Evolutionary conservation across 2,329 filamentous ascomycete genomes (phyloP), one percentile per base, ranked within the genome.

Genomic region (Penicillium sp.): DNA sequence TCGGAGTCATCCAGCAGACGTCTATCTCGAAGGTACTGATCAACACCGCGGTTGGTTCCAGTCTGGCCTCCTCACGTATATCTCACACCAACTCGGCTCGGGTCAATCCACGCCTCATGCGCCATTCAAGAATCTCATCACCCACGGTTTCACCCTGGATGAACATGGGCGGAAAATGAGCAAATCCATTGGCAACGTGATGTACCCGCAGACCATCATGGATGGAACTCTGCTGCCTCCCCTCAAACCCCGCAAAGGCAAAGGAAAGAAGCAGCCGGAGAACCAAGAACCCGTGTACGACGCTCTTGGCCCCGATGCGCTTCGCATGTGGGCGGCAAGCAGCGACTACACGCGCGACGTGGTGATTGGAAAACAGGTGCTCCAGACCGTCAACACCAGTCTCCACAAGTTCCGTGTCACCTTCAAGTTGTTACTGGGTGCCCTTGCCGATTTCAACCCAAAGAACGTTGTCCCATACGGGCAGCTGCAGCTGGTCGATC

Each of bases 11-110:
- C 74, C 71, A 25, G 91, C 91, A 0, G 92, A 99, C 72, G 84
- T 97, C 25, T 97, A 96, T 71, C 83, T 97, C 3, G 94, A 99
- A 77, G 94, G 94, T 33, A 90, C 89, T 4, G 94, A 99, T 73
- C 94, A 99, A 73, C 94, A 99, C 75, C 89, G 94, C 40, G 94
- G 94, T 31, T 99, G 94, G 94, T 99, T 99, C 73, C 94, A 99
- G 75, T 97, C 94, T 7, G 96, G 92, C 62, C 82, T 99, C 12
- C 82, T 99, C 55, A 97, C 94, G 0, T 87, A 91, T 50, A 84
- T 96, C 31, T 90, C 93, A 56, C 77, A 75, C 69, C 80, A 76
- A 56, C 72, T 75, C 43, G 71, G 75, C 4, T 72, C 75, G 2
- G 62, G 70, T 0, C 67, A 71, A 6, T 63, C 60, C 0, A 67